Percentiles rank a stretch among this genome's conserved stretches.
phyloP scores from a whole-genome alignment of 2,329 filamentous ascomycete genomes.

The Pseudonectria buxi region DNA sequence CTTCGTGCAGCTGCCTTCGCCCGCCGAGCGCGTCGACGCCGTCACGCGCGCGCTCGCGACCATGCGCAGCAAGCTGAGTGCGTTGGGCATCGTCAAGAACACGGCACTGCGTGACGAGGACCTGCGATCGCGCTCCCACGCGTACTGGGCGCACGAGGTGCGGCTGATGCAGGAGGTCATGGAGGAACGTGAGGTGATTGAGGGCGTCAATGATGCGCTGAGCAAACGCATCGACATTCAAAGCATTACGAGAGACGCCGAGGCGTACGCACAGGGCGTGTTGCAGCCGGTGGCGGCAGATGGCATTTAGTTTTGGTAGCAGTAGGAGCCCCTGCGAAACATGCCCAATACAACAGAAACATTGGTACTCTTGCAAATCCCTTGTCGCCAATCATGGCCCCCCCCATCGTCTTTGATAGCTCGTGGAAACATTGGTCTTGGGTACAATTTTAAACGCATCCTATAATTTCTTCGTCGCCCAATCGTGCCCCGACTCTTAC shows the following conservation, averaged over 20 bases:
- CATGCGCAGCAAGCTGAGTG: conserved; percentile 61
- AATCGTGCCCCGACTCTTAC: conserved; percentile 2
- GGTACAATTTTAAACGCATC: no score
- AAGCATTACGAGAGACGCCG: conserved; percentile 56
- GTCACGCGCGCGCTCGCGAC: conserved; percentile 50
- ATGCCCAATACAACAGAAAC: conserved; percentile 1
- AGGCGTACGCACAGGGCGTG: conserved; percentile 47
- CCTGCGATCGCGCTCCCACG: conserved; percentile 57
- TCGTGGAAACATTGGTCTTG: no score
- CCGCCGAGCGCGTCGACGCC: conserved; percentile 60
- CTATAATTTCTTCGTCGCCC: no score
- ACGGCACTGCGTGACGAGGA: conserved; percentile 67
- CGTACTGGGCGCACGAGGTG: conserved; percentile 78
- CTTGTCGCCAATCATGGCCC: no score
- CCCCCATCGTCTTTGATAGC: no score
- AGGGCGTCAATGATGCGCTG: conserved; percentile 63
- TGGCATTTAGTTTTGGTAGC: conserved; percentile 11
- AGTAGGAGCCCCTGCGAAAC: conserved; percentile 2
- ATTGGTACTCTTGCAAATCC: no score
- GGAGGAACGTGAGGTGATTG: conserved; percentile 70
- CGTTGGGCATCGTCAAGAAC: conserved; percentile 71
- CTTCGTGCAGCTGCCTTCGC: conserved; percentile 55
- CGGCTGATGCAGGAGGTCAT: conserved; percentile 66
- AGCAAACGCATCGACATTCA: conserved; percentile 56
- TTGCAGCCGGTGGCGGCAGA: conserved; percentile 21